Evolutionary conservation across 108 stramenopile species (phyloP).

Genomic region (Thalassiosira profunda): DNA sequence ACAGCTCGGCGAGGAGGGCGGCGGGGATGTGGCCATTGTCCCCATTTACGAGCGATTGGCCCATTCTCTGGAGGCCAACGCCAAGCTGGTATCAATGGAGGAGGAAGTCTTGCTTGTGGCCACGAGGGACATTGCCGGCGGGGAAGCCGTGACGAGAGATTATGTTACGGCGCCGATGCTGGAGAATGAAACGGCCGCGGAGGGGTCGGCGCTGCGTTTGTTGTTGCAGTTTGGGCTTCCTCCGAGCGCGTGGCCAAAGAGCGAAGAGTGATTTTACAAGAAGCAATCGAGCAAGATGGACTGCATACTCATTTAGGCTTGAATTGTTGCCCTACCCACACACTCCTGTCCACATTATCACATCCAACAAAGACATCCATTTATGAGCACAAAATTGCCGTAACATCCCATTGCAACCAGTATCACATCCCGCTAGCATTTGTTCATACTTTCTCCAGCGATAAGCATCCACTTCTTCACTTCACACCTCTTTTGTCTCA

Average conservation of each 20-base stretch:
- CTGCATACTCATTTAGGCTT: too few relatives aligned
- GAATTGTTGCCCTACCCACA: too few relatives aligned
- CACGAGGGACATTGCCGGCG: constrained; percentile 23
- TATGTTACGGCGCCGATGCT: constrained; percentile 21
- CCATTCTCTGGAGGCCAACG: constrained; percentile 26
- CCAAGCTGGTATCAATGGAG: constrained; percentile 14
- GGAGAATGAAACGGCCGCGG: neutral
- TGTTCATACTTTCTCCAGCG: too few relatives aligned
- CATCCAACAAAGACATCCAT: too few relatives aligned
- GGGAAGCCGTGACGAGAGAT: constrained; percentile 37
- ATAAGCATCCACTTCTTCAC: too few relatives aligned
- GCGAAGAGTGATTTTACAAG: too few relatives aligned
- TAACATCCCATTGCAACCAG: too few relatives aligned
- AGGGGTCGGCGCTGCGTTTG: constrained; percentile 20
- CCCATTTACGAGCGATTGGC: constrained; percentile 30
- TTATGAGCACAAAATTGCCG: too few relatives aligned
- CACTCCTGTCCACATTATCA: too few relatives aligned
- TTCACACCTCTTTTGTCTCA: too few relatives aligned
- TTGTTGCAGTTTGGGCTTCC: constrained; percentile 33
- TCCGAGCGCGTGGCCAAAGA: constrained; percentile 26
- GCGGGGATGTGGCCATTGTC: constrained; percentile 13
- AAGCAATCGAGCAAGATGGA: too few relatives aligned
- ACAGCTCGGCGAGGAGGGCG: constrained; percentile 9
- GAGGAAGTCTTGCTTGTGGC: constrained; percentile 29
- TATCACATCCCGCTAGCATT: too few relatives aligned